Evolutionary conservation across 139 green algal species (phyloP), one percentile per base, ranked within the genome.

Genomic region (Chlamydomonas asymmetrica): DNA sequence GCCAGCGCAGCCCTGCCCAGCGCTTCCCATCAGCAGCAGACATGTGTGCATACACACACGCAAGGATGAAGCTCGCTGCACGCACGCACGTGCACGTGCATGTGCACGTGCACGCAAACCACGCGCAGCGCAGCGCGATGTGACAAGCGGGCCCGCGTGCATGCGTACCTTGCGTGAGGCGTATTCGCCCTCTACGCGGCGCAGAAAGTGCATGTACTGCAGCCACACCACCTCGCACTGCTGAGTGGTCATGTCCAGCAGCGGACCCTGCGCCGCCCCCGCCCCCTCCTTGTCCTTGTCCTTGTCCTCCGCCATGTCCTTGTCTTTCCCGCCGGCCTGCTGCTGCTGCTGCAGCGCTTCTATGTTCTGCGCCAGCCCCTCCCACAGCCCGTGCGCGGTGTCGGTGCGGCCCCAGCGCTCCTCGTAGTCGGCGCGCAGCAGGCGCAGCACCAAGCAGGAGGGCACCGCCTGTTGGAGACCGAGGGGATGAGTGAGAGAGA

Each of bases 131-230:
- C 27, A 40, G 32, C 0, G 25, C 35, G 31, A 40, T 5, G 13
- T 27, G 57, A 61, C 49, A 72, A 62, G 63, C 22, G 37, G 63
- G 34, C 38, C 25, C 45, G 45, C 43, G 2, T 43, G 50, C n/a
- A 25, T n/a, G 22, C 38, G 2, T 41, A 75, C 65, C 73, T 80
- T 75, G 16, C 63, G 9, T 45, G 43, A 66, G 64, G 54, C 64
- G 66, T 43, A 76, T 13, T 68, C 56, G 37, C 79, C 82, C 25
- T 94, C 84, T 4, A 82, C 76, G 0, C 94, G 75, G 34, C 89
- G 69, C 39, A 87, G 68, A 71, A 94, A 95, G 49, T 89, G 83
- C 88, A 98, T 94, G 84, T 96, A 95, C 82, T 96, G 91, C 16
- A 93, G 76, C 91, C 91, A 97, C 18, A 83, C 76, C 50, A 96